A percentile compares a stretch with the other conserved stretches of the same genome.
These are phyloP conservation scores for Solanum gandarillasii DNA, from an alignment of 257 asterid genomes.

Conservation along the genomic window DNA sequence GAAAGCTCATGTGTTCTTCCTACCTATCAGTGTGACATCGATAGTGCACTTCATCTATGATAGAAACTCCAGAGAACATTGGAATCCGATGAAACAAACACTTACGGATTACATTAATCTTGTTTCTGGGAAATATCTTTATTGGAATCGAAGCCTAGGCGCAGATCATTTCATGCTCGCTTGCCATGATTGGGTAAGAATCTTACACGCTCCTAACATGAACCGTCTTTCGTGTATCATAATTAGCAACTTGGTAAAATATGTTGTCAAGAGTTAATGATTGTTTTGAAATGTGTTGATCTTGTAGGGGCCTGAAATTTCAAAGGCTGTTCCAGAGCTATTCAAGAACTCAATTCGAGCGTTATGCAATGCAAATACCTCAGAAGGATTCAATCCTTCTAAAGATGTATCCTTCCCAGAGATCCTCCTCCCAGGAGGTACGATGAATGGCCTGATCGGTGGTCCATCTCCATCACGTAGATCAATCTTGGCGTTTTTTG, in stretches of 20 bases:
- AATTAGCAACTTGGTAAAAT: background rate
- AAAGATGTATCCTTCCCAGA: conserved; percentile 81
- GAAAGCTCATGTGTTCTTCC: conserved; percentile 61
- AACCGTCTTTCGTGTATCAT: background rate
- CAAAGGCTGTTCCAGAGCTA: conserved; percentile 47
- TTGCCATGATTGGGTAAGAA: conserved; percentile 91
- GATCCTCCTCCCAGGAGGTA: conserved; percentile 58
- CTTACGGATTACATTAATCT: conserved; percentile 57
- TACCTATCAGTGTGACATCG: conserved; percentile 67
- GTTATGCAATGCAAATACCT: conserved; percentile 68
- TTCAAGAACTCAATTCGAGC: conserved; percentile 69
- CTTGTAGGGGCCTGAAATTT: conserved; percentile 64
- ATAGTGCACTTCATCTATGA: conserved; percentile 77
- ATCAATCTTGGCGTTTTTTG: conserved; percentile 53
- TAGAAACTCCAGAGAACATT: conserved; percentile 20
- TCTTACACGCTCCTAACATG: background rate
- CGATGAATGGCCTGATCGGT: conserved; percentile 49
- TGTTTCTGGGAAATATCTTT: conserved; percentile 29
- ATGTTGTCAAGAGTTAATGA: background rate
- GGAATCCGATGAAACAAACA: conserved; percentile 69
- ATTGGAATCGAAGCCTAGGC: conserved; percentile 82
- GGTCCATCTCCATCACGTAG: conserved; percentile 73
- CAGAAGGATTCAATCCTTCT: conserved; percentile 59
- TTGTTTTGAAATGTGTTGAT: background rate
- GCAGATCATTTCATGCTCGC: conserved; percentile 85